These are phyloP conservation scores for Prunus fruticosa DNA, from an alignment of 306 rosid species.

Conservation along the genomic window DNA sequence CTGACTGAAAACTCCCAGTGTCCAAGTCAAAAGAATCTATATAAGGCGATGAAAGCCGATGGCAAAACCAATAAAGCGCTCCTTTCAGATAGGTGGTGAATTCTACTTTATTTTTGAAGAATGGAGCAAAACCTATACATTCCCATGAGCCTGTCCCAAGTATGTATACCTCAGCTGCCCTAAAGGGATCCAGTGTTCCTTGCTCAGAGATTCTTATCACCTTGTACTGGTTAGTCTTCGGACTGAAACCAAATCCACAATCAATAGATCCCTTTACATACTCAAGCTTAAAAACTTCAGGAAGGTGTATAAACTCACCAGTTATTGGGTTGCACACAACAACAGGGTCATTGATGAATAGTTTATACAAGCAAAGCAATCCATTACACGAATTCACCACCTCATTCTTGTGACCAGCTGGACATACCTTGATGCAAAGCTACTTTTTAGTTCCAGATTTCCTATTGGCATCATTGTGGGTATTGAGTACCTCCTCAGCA, in stretches of 20 bases:
- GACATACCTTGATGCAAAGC: too few relatives aligned
- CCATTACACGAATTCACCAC: not conserved
- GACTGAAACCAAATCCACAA: constrained; percentile 8
- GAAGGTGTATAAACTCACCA: constrained; percentile 1
- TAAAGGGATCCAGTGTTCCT: not conserved
- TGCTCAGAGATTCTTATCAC: not conserved
- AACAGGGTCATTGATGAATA: not conserved
- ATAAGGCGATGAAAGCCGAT: too few relatives aligned
- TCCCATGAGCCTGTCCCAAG: constrained; percentile 16
- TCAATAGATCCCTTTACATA: too few relatives aligned
- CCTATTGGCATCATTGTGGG: too few relatives aligned
- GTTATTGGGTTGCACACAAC: not conserved
- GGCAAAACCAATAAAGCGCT: constrained; percentile 18
- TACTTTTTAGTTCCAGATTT: too few relatives aligned
- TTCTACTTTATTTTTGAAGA: not conserved
- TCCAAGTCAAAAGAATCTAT: constrained; percentile 10
- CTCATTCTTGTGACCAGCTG: too few relatives aligned
- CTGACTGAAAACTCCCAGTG: constrained; percentile 11
- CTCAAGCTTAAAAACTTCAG: not conserved
- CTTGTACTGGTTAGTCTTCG: constrained; percentile 3
- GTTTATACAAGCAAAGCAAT: constrained; percentile 9
- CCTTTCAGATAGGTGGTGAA: constrained; percentile 18
- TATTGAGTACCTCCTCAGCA: too few relatives aligned
- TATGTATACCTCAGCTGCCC: constrained; percentile 4
- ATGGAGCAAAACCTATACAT: not conserved